These are phyloP conservation scores for Selaginella tamariscina DNA, from an alignment of 75 land plant genomes.

Conservation along the genomic window DNA sequence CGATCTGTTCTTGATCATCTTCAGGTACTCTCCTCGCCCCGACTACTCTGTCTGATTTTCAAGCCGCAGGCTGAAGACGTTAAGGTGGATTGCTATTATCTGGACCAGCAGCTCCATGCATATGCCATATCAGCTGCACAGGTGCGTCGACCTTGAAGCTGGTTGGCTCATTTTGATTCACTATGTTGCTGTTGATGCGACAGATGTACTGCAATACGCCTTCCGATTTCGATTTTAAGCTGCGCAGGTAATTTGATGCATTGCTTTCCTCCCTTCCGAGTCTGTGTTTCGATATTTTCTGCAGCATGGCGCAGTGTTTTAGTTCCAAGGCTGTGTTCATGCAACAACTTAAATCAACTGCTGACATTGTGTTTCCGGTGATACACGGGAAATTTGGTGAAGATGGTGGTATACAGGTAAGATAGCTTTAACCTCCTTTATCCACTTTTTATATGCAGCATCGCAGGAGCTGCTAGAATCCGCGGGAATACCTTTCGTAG, in stretches of 20 bases:
- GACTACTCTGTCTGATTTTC: not conserved
- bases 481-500: conserved; percentile 58
- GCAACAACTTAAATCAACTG: conserved; percentile 41
- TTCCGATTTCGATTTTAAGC: conserved; percentile 85
- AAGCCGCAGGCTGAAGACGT: conserved; percentile 58
- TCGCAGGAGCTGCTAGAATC: conserved; percentile 59
- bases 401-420: conserved; percentile 79
- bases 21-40: conserved; percentile 29
- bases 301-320: conserved; percentile 63
- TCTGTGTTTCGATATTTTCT: not conserved
- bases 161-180: not conserved
- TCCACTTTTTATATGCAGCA: no score
- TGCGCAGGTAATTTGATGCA: conserved; percentile 40
- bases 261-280: not conserved
- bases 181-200: no score
- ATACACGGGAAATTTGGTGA: conserved; percentile 80
- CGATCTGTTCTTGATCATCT: conserved; percentile 79
- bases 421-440: no score
- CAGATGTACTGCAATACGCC: conserved; percentile 87
- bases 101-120: conserved; percentile 51
- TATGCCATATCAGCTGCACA: conserved; percentile 67
- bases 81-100: conserved; percentile 63
- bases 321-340: conserved; percentile 43
- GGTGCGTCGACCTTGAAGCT: conserved; percentile 25
- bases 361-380: conserved; percentile 75